Conservation (phyloP, 352 stramenopile species). For the Proteromonas lacertae region DNA sequence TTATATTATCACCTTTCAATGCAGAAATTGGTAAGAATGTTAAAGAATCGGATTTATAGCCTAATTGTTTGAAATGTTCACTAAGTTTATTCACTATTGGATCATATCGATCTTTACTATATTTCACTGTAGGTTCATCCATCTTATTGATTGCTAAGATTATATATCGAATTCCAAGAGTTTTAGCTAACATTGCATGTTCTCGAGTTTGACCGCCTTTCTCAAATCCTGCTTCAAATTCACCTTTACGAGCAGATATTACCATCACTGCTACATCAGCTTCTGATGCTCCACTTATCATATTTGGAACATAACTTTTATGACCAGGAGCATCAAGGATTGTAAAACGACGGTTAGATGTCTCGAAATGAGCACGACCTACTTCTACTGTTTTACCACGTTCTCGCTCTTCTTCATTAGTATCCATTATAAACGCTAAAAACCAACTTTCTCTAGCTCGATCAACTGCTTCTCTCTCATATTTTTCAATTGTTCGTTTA, state of each 20-base stretch:
- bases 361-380: constrained; percentile 86
- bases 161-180: constrained; percentile 82
- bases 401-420: constrained; percentile 79
- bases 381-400: constrained; percentile 77
- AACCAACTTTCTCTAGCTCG: constrained; percentile 70
- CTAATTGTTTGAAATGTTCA: constrained; percentile 64
- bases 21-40: constrained; percentile 86
- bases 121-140: constrained; percentile 77
- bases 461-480: constrained; percentile 82
- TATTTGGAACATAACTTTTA: constrained; percentile 96
- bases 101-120: constrained; percentile 25
- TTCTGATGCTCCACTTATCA: constrained; percentile 71
- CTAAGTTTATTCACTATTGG: constrained; percentile 69
- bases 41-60: constrained; percentile 91
- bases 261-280: constrained; percentile 49
- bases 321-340: constrained; percentile 84
- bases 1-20: constrained; percentile 74
- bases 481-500: constrained; percentile 93
- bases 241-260: constrained; percentile 43
- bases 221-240: constrained; percentile 96
- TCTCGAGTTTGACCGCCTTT: constrained; percentile 84
- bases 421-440: constrained; percentile 98
- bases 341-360: constrained; percentile 58
- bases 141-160: constrained; percentile 99
- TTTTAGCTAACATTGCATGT: constrained; percentile 93